These are phyloP conservation scores for Aureobasidium namibiae DNA, from an alignment of 2,329 filamentous ascomycete species.

Conservation along the genomic window DNA sequence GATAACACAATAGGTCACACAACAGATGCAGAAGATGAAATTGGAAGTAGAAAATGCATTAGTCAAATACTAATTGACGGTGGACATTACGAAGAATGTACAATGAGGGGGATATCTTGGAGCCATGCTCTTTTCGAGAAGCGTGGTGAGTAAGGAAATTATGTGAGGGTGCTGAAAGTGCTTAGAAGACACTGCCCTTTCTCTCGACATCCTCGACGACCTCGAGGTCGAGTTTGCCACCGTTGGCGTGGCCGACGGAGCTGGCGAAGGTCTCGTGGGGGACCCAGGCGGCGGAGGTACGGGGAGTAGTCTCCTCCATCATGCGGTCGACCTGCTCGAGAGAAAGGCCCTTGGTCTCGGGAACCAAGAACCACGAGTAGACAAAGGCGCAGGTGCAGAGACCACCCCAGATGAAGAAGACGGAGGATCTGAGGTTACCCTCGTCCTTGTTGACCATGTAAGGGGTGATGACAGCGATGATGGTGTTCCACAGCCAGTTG, in stretches of 20 bases:
- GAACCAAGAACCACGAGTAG: constrained; percentile 67
- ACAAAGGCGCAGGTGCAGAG: constrained; percentile 29
- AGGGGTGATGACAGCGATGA: constrained; percentile 38
- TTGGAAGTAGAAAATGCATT: neutral
- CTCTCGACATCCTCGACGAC: constrained; percentile 27
- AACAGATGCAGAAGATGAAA: neutral
- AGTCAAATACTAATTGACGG: neutral
- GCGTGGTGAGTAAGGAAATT: no score
- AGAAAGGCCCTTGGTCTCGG: constrained; percentile 49
- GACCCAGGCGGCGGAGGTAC: constrained; percentile 68
- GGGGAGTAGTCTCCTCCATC: constrained; percentile 77
- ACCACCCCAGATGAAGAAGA: constrained; percentile 34
- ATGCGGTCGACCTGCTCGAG: constrained; percentile 78
- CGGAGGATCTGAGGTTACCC: constrained; percentile 23
- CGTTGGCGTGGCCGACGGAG: constrained; percentile 43
- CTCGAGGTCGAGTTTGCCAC: constrained; percentile 23
- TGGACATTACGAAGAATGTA: neutral
- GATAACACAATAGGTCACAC: no score
- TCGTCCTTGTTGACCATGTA: neutral
- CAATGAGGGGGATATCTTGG: neutral
- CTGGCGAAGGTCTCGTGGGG: constrained; percentile 61
- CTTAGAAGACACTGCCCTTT: constrained; percentile 27
- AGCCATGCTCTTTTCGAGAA: neutral
- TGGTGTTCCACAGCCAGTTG: constrained; percentile 79
- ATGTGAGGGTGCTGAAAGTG: no score